Evolutionary conservation across 2,329 filamentous ascomycete genomes (phyloP), one percentile per base, ranked within the genome.

Genomic region (Coniochaeta sp.): DNA sequence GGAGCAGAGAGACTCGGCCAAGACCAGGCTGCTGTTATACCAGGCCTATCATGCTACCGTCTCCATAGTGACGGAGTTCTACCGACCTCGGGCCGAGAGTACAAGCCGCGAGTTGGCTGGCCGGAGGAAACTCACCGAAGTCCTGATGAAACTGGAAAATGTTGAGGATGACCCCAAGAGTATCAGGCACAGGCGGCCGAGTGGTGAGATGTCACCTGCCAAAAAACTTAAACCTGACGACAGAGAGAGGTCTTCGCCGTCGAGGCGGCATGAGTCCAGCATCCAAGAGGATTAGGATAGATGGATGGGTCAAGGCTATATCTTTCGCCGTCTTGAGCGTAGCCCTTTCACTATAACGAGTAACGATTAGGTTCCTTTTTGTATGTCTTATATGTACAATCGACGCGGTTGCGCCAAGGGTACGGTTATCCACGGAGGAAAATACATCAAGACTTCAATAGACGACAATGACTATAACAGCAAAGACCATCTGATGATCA

Each of bases 1-100:
- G 61, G 66, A 67, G 22, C 71, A 73, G n/a, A 75, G 76, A 60
- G 76, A 75, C 0, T 56, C 54, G 17, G 17, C 30, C 19, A 65
- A 72, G n/a, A 70, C 77, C 2, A 76, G 83, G 12, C 65, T 84
- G 7, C 69, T 86, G 2, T 69, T 87, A 3, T 87, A 87, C 70
- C 77, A 81, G 62, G 83, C 81, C 65, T 86, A 84, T 67, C 81
- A 85, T 63, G 78, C 81, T 3, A 73, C 80, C 1, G 76, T 78
- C 4, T 70, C 73, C 42, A 77, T 87, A 5, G 82, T 85, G 2
- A 74, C 71, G 34, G 81, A 83, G 62, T 84, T 84, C 65, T 85
- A 84, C 66, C 75, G 81, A 1, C 80, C 81, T 2, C 72, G 73
- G 3, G 69, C 67, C 2, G 77, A 80, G 58, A 81, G 80, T 62